Evolutionary conservation across 805 yeast genomes (phyloP).

Genomic region (Yarrowia deformans): DNA sequence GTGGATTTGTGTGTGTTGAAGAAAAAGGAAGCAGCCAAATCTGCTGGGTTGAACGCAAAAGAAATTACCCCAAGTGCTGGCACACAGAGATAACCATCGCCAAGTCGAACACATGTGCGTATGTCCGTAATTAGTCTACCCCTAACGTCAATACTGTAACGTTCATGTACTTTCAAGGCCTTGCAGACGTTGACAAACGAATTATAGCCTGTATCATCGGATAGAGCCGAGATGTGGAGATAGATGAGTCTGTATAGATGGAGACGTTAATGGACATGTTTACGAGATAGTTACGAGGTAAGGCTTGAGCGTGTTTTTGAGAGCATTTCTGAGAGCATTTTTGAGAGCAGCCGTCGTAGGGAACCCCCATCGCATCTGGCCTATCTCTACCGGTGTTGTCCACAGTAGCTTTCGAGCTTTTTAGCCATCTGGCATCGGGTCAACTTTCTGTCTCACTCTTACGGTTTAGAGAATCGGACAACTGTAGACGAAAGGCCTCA

Average conservation of each 20-base stretch:
- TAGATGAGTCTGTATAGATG: neutral
- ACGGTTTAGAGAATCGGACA: neutral
- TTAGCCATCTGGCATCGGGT: neutral
- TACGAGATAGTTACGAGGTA: slow-evolving; percentile 5
- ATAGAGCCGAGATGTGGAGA: slow-evolving; percentile 4
- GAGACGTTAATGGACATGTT: too few species aligned
- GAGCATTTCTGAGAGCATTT: too few species aligned
- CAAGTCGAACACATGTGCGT: neutral
- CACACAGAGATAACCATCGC: too few species aligned
- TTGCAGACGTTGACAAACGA: too few species aligned
- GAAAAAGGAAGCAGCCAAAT: slow-evolving; percentile 18
- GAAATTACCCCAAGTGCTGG: too few species aligned
- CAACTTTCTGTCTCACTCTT: slow-evolving; percentile 3
- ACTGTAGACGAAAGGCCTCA: slow-evolving; percentile 18
- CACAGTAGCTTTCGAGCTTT: too few species aligned
- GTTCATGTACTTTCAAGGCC: neutral
- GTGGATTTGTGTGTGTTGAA: neutral
- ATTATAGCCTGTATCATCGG: neutral
- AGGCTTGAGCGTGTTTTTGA: too few species aligned
- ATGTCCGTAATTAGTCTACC: too few species aligned
- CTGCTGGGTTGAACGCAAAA: neutral
- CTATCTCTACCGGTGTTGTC: too few species aligned
- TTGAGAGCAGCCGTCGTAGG: too few species aligned
- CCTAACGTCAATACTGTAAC: neutral
- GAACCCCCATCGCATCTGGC: too few species aligned